These are phyloP conservation scores for Geopyxis carbonaria DNA, from an alignment of 495 filamentous ascomycete genomes.

Conservation along the genomic window DNA sequence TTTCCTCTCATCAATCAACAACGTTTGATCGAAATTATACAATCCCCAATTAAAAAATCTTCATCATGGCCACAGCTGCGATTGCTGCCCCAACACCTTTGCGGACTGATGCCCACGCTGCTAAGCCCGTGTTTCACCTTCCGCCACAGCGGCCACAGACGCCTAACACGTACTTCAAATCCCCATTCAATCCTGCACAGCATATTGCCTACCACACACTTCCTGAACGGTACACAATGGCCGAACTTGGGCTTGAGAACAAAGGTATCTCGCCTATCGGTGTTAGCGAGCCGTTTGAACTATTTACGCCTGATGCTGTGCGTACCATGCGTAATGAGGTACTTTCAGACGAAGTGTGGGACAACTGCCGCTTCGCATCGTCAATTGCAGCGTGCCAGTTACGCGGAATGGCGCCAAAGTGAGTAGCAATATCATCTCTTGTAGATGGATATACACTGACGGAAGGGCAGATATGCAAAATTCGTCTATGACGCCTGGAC, in stretches of 20 bases:
- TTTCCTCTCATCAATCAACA: no score
- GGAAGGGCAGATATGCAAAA: slow-evolving; percentile 35
- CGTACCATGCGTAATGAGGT: slow-evolving; percentile 50
- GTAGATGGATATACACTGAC: slow-evolving; percentile 8
- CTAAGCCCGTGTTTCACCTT: slow-evolving; percentile 11
- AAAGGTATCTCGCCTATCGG: slow-evolving; percentile 47
- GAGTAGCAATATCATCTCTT: slow-evolving; percentile 21
- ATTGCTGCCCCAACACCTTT: not conserved
- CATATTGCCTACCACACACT: slow-evolving; percentile 39
- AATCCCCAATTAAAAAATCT: not conserved
- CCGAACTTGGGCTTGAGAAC: slow-evolving; percentile 40
- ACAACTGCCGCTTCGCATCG: slow-evolving; percentile 46
- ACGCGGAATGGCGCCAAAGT: slow-evolving; percentile 53
- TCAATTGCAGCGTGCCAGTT: slow-evolving; percentile 49
- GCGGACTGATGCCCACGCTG: not conserved
- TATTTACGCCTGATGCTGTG: slow-evolving; percentile 53
- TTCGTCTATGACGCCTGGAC: slow-evolving; percentile 60
- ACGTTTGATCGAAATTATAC: not conserved
- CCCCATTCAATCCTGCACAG: slow-evolving; percentile 29
- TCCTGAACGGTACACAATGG: slow-evolving; percentile 40
- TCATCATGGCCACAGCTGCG: slow-evolving; percentile 6
- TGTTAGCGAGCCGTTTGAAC: slow-evolving; percentile 54
- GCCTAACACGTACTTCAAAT: slow-evolving; percentile 12
- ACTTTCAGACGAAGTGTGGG: slow-evolving; percentile 43
- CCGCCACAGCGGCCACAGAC: slow-evolving; percentile 7